Evolutionary conservation across 495 filamentous ascomycete species (phyloP).

Genomic region (Xylaria intraflava): DNA sequence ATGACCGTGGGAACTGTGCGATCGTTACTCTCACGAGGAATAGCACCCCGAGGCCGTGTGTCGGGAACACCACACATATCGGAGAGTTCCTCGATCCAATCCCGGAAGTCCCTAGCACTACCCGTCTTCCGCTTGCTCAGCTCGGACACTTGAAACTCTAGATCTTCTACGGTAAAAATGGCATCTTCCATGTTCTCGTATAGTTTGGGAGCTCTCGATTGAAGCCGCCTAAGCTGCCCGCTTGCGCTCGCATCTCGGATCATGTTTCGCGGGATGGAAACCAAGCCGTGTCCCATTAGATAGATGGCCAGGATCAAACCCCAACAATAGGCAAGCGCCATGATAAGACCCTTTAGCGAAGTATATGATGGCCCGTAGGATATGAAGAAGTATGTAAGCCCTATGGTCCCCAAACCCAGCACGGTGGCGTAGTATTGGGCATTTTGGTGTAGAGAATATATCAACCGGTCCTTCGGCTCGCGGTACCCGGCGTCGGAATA

Average conservation of each 20-base stretch:
- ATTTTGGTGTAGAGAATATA: slow-evolving; percentile 81
- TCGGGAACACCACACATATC: slow-evolving; percentile 67
- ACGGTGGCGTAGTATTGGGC: slow-evolving; percentile 80
- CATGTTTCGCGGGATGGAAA: slow-evolving; percentile 77
- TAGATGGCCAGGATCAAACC: slow-evolving; percentile 86
- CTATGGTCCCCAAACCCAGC: slow-evolving; percentile 61
- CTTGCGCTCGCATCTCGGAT: slow-evolving; percentile 70
- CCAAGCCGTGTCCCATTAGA: slow-evolving; percentile 93
- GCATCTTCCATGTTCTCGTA: slow-evolving; percentile 88
- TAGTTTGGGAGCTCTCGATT: slow-evolving; percentile 68
- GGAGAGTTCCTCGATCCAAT: slow-evolving; percentile 88
- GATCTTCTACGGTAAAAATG: slow-evolving; percentile 67
- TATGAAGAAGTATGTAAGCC: slow-evolving; percentile 74
- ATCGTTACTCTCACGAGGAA: slow-evolving; percentile 30
- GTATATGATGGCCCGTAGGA: slow-evolving; percentile 54
- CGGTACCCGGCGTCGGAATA: slow-evolving; percentile 92
- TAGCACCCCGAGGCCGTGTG: slow-evolving; percentile 44
- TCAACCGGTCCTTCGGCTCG: slow-evolving; percentile 67
- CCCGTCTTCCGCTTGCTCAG: slow-evolving; percentile 76
- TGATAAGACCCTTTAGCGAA: slow-evolving; percentile 71
- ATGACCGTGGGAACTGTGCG: slow-evolving; percentile 67
- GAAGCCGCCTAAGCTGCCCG: slow-evolving; percentile 62
- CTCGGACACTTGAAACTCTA: slow-evolving; percentile 72
- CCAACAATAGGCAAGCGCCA: slow-evolving; percentile 93
- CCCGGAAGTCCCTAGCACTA: slow-evolving; percentile 71